A percentile compares a stretch with the other conserved stretches of the same genome.
phyloP scores from a whole-genome alignment of 192 early-diverging fungal species.

The Bifiguratus adelaidae region DNA sequence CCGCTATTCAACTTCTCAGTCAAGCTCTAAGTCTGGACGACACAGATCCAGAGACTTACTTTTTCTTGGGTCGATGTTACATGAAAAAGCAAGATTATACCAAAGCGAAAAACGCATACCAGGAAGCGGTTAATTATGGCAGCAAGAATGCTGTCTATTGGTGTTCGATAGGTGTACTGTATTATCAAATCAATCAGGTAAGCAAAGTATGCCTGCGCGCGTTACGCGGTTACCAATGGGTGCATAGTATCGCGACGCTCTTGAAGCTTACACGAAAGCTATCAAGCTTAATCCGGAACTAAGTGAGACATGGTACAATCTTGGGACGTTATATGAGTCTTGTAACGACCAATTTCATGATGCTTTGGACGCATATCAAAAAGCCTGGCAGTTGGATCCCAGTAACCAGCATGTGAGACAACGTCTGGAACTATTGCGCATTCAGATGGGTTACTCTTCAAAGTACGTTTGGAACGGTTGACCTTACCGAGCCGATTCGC shows the following conservation, averaged over 20 bases:
- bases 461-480: not conserved
- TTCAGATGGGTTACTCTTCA: not conserved
- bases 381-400: constrained; percentile 81
- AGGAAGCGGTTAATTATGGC: constrained; percentile 85
- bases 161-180: constrained; percentile 93
- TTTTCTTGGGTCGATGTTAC: constrained; percentile 83
- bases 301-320: constrained; percentile 89
- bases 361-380: constrained; percentile 86
- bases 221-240: too few species aligned
- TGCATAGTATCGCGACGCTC: constrained; percentile 69
- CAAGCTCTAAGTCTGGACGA: constrained; percentile 72
- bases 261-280: constrained; percentile 88
- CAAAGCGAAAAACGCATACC: constrained; percentile 89
- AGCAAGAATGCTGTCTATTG: constrained; percentile 87
- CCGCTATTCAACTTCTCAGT: constrained; percentile 64
- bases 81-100: constrained; percentile 87
- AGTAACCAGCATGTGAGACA: constrained; percentile 16
- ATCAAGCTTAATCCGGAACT: constrained; percentile 82
- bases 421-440: constrained; percentile 15
- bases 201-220: too few species aligned
- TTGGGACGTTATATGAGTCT: constrained; percentile 86
- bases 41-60: constrained; percentile 80
- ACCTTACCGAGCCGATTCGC: not conserved
- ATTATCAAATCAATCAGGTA: constrained; percentile 82
- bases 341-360: constrained; percentile 93